Base-by-base conservation (phyloP, 148 eudicot species). In the Nepenthes gracilis region DNA sequence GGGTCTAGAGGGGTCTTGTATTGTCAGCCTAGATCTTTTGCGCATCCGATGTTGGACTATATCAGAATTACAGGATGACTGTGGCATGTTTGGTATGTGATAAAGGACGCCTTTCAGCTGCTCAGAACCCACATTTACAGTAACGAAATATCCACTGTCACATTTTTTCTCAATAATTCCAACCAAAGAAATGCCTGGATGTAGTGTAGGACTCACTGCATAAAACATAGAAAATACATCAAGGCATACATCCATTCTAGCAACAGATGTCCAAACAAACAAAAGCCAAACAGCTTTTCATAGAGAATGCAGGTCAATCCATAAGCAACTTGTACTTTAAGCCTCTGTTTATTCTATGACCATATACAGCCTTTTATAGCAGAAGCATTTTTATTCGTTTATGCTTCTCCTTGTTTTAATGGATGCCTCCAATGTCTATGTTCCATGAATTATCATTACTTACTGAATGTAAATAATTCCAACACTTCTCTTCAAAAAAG, bases 81-180 rank as follows among this genome's bases (percentile, higher is more conserved):
- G 68, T 50, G 75, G 55, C 2, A 35, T 67, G 36, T 59, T 56
- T 52, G 86, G 80, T 49, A 62, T 61, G 61, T 90, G 95, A 83
- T 90, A 90, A 5, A 90, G 80, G 57, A 90, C 74, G 37, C 97
- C 97, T 63, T 76, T 82, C 60, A 87, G 74, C 64, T 70, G 67
- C 77, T 83, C 91, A 55, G 81, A 74, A 54, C 95, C 97, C 70
- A 77, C 0, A 23, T 77, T 76, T 43, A 90, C 88, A 13, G 88
- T 66, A 58, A 90, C 71, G 14, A 86, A 15, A 77, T 86, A 86
- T 4, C 95, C 97, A 63, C 47, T 59, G 52, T 90, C 91, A 48
- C 81, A 81, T 78, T 87, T 87, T 66, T 75, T 81, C 67, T 87
- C 91, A 52, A 90, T 83, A 36, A 75, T 75, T 71, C 97, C 97